Base-by-base conservation (phyloP, 805 yeast species). In the Schwanniomyces yamadae region DNA sequence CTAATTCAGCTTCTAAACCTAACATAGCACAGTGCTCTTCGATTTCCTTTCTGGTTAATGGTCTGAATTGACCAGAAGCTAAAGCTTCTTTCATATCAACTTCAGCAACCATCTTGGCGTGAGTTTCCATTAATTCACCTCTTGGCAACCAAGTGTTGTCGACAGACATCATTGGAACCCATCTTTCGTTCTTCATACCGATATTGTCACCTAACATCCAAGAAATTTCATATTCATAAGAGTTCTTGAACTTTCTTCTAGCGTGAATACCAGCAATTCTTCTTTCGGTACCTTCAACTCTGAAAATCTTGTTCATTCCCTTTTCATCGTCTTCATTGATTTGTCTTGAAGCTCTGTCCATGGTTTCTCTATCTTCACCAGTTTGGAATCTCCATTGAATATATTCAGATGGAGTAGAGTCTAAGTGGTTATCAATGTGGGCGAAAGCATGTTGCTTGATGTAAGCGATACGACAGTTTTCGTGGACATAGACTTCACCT, bases 351-450 rank as follows among this genome's bases (percentile, higher is more conserved):
- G 98, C 99, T 80, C 98, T 87, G 81, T 93, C 99, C 99, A 93
- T 93, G 75, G 99, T 93, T 81, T 93, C 99, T 80, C 99, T 89
- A 76, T 93, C 99, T 80, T 93, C 99, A 90, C 99, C 99, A 68
- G 99, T 93, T 80, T 93, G 99, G 97, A 91, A 93, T 84, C 99
- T 93, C 99, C 99, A 93, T 80, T 93, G 99, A 61, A 93, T 93
- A 80, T 93, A 93, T 80, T 93, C 99, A 63, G 97, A 89, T 67
- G 99, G 99, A 65, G 99, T 93, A 82, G 85, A 87, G 82, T 93
- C 99, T 71, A 91, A 81, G 71, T 93, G 99, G 68, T 85, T 81
- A 75, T 95, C 99, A 64, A 93, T 91, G 75, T 93, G 99, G 52
- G 98, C 98, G 68, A 93, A 93, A 72, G 99, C 99, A 73, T 95